Evolutionary conservation across 352 stramenopile genomes (phyloP).

Genomic region (Phytophthora nicotianae): DNA sequence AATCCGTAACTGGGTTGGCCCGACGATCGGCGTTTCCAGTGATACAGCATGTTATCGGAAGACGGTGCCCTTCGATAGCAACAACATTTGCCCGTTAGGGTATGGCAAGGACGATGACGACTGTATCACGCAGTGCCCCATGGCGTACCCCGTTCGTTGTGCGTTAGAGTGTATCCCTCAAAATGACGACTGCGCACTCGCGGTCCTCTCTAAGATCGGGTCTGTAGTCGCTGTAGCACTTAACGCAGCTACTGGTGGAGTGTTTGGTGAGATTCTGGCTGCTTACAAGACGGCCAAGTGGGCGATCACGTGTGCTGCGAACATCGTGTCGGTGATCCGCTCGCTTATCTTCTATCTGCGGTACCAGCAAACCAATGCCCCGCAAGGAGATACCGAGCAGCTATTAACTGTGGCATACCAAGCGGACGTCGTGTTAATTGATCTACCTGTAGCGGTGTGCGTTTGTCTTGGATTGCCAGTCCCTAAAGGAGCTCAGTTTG

Average conservation of each 20-base stretch:
- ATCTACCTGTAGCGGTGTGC: slow-evolving; percentile 47
- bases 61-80: slow-evolving; percentile 29
- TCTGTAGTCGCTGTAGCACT: neutral
- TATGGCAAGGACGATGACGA: slow-evolving; percentile 50
- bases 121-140: slow-evolving; percentile 63
- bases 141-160: slow-evolving; percentile 59
- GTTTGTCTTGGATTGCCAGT: slow-evolving; percentile 38
- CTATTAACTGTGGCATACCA: slow-evolving; percentile 46
- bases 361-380: slow-evolving; percentile 36
- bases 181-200: slow-evolving; percentile 12
- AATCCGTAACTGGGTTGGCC: slow-evolving; percentile 22
- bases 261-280: slow-evolving; percentile 4
- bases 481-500: too few species aligned
- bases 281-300: slow-evolving; percentile 23
- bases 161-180: slow-evolving; percentile 37
- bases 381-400: slow-evolving; percentile 46
- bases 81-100: slow-evolving; percentile 20
- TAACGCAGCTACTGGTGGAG: neutral
- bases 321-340: slow-evolving; percentile 40
- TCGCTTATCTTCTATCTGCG: slow-evolving; percentile 46
- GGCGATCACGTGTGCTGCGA: slow-evolving; percentile 44
- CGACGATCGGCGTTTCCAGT: slow-evolving; percentile 8
- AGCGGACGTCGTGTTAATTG: slow-evolving; percentile 49
- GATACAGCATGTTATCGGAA: slow-evolving; percentile 56
- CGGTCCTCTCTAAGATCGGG: slow-evolving; percentile 21